phyloP scores from a whole-genome alignment of 768 basidiomycete species.

The Coprinopsis cinerea region DNA sequence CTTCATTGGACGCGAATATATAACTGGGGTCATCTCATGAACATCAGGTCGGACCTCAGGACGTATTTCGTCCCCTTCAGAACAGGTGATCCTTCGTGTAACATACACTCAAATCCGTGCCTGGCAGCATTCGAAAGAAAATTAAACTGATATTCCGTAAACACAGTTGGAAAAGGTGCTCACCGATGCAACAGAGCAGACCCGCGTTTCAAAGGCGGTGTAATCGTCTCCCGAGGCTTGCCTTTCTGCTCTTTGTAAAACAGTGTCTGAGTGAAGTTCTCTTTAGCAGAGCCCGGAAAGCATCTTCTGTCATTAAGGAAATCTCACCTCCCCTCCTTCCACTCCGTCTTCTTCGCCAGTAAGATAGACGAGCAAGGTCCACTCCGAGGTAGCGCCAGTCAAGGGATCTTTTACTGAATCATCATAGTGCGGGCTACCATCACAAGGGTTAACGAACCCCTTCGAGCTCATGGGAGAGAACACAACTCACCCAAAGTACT shows the following conservation, averaged over 20 bases:
- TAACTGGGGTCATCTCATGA: constrained; percentile 30
- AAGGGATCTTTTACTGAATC: constrained; percentile 56
- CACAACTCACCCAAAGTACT: constrained; percentile 53
- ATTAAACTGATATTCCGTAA: too few relatives aligned
- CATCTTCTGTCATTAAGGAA: background rate
- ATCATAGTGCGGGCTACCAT: constrained; percentile 59
- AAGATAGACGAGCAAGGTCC: constrained; percentile 73
- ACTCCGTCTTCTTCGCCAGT: constrained; percentile 70
- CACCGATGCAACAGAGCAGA: constrained; percentile 64
- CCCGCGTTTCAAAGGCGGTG: constrained; percentile 51
- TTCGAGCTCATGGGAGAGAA: background rate
- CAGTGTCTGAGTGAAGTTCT: constrained; percentile 41
- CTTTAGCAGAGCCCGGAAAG: background rate
- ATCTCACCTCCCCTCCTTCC: constrained; percentile 56
- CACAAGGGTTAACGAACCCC: background rate
- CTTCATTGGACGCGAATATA: constrained; percentile 5
- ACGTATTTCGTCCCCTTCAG: constrained; percentile 63
- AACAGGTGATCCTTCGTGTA: constrained; percentile 68
- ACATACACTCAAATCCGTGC: constrained; percentile 66
- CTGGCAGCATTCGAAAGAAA: constrained; percentile 25
- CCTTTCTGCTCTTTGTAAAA: constrained; percentile 60
- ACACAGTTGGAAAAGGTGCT: too few relatives aligned
- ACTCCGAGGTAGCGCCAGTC: constrained; percentile 64
- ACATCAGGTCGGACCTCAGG: constrained; percentile 69
- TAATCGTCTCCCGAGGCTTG: constrained; percentile 42